Evolutionary conservation across 345 rosid species (phyloP).

Genomic region (Citrus sinensis): DNA sequence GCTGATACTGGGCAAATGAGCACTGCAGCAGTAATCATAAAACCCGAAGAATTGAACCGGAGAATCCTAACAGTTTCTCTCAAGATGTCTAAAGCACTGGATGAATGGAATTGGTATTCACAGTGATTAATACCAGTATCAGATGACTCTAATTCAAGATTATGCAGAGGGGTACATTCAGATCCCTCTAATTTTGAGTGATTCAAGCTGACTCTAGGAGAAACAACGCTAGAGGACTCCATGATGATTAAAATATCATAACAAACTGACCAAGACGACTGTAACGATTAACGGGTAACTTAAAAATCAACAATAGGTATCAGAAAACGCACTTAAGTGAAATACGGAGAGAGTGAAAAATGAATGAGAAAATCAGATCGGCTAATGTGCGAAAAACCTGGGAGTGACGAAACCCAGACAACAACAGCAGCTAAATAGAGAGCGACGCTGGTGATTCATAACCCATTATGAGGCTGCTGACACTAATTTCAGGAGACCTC

Average conservation of each 20-base stretch:
- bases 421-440: not conserved
- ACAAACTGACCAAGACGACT: too few species aligned
- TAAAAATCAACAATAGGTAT: not conserved
- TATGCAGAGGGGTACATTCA: conserved; percentile 29
- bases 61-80: conserved; percentile 85
- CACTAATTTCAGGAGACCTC: not conserved
- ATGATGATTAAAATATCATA: conserved; percentile 21
- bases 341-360: not conserved
- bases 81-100: conserved; percentile 83
- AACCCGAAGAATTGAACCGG: conserved; percentile 58
- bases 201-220: conserved; percentile 35
- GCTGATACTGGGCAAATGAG: conserved; percentile 86
- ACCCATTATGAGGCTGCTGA: not conserved
- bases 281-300: not conserved
- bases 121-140: conserved; percentile 12
- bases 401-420: not conserved
- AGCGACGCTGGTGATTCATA: not conserved
- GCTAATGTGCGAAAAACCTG: not conserved
- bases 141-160: conserved; percentile 39
- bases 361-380: not conserved
- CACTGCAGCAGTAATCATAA: conserved; percentile 55
- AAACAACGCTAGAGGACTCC: conserved; percentile 33
- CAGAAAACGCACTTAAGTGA: not conserved
- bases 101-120: conserved; percentile 44
- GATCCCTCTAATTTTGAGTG: conserved; percentile 30